Evolutionary conservation across 2,329 filamentous ascomycete genomes (phyloP).

Genomic region (Gnomoniopsis sp.): DNA sequence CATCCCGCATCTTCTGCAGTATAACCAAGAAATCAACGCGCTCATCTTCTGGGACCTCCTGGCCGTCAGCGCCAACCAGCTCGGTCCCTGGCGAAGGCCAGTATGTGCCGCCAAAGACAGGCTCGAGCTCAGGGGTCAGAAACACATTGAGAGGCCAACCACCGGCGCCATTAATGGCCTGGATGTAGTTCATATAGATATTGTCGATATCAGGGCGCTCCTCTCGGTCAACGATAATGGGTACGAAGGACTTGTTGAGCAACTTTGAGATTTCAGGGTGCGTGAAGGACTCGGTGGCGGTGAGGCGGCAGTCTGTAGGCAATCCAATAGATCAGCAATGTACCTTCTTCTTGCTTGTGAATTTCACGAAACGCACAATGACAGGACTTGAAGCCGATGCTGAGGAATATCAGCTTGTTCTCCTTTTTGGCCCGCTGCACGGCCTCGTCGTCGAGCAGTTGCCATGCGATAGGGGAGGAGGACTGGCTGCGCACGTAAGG

Average conservation of each 20-base stretch:
- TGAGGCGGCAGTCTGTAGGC: constrained; percentile 73
- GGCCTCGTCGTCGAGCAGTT: constrained; percentile 76
- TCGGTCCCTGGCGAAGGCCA: constrained; percentile 77
- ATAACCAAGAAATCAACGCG: constrained; percentile 81
- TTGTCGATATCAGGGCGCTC: constrained; percentile 91
- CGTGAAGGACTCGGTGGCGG: constrained; percentile 88
- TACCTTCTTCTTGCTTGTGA: neutral
- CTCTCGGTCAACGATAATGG: constrained; percentile 89
- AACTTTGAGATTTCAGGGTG: constrained; percentile 76
- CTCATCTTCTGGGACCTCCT: constrained; percentile 44
- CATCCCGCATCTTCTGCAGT: constrained; percentile 68
- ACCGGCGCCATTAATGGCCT: constrained; percentile 83
- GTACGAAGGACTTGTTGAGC: constrained; percentile 84
- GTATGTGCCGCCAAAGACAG: constrained; percentile 94
- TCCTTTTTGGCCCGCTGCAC: constrained; percentile 73
- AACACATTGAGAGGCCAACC: constrained; percentile 98
- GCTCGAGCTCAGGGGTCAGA: constrained; percentile 85
- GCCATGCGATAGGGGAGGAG: constrained; percentile 86
- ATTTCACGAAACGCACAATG: constrained; percentile 65
- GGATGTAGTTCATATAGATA: constrained; percentile 98
- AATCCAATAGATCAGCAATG: neutral
- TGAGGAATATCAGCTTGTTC: constrained; percentile 88
- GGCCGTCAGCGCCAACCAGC: constrained; percentile 37
- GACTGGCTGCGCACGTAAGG: constrained; percentile 68
- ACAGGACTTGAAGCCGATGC: constrained; percentile 92